Percentiles rank a stretch among this genome's conserved stretches.
phyloP scores from a whole-genome alignment of 106 monocot genomes.

The Iris macrosiphon region DNA sequence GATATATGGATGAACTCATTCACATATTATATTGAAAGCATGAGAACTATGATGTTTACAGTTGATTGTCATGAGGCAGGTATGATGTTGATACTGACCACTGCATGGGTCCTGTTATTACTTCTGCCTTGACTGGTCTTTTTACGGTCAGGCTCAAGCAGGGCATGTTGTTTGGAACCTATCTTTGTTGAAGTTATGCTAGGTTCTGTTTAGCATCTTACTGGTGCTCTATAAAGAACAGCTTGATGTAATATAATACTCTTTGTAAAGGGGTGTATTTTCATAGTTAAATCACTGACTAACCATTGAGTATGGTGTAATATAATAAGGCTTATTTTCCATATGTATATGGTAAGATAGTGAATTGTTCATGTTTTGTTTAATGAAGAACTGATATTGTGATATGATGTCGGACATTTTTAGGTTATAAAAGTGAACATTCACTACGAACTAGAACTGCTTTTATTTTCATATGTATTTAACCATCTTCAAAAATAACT shows the following conservation, averaged over 20 bases:
- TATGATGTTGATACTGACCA: slow-evolving; percentile 32
- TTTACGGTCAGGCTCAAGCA: slow-evolving; percentile 43
- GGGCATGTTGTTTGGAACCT: slow-evolving; percentile 17
- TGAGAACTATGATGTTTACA: slow-evolving; percentile 19
- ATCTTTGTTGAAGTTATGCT: slow-evolving; percentile 2
- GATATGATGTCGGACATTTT: not conserved
- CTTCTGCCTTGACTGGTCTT: slow-evolving; percentile 56
- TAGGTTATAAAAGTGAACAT: not conserved
- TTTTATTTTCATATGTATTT: not conserved
- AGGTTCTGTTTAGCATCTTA: slow-evolving; percentile 10
- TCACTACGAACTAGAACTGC: not conserved
- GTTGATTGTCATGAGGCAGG: slow-evolving; percentile 29
- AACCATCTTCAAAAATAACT: not conserved
- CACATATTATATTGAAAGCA: slow-evolving; percentile 16
- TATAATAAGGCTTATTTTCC: too few species aligned
- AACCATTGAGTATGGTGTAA: too few species aligned
- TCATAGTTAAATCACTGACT: not conserved
- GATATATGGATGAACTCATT: slow-evolving; percentile 9
- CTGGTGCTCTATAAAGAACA: slow-evolving; percentile 7
- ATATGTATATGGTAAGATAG: not conserved
- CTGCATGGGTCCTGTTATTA: slow-evolving; percentile 15
- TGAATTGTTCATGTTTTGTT: not conserved
- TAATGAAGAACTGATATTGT: not conserved
- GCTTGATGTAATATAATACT: slow-evolving; percentile 10
- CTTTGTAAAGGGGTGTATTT: not conserved